Conservation (phyloP, 2,329 filamentous ascomycete species). For the Ophiosphaerella herpotricha region DNA sequence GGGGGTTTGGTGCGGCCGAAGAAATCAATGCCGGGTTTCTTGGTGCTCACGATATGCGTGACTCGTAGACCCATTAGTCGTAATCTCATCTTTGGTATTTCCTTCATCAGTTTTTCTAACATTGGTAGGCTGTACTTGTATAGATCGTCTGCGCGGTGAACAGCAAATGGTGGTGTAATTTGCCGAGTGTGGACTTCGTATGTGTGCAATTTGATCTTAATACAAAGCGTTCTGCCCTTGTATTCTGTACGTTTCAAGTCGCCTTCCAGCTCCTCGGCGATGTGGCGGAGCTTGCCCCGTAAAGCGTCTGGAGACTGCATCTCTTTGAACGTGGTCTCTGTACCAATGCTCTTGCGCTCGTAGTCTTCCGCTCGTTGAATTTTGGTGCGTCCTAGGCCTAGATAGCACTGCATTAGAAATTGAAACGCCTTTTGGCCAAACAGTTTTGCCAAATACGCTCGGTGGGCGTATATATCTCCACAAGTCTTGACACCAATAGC, state of each 20-base stretch:
- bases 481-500: constrained; percentile 87
- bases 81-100: constrained; percentile 77
- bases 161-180: constrained; percentile 71
- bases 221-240: constrained; percentile 85
- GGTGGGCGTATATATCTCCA: constrained; percentile 80
- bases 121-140: constrained; percentile 83
- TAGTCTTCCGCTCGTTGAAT: constrained; percentile 87
- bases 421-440: constrained; percentile 92
- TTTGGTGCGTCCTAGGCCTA: constrained; percentile 83
- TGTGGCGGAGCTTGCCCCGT: constrained; percentile 76
- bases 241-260: constrained; percentile 79
- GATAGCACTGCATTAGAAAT: constrained; percentile 81
- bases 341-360: constrained; percentile 91
- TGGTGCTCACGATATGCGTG: constrained; percentile 84
- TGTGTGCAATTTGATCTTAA: constrained; percentile 93
- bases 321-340: constrained; percentile 88
- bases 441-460: constrained; percentile 73
- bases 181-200: constrained; percentile 92
- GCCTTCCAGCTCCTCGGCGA: constrained; percentile 83
- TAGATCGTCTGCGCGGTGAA: constrained; percentile 77
- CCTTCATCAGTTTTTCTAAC: constrained; percentile 79
- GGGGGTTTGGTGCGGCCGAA: constrained; percentile 62
- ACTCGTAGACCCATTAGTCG: constrained; percentile 87
- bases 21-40: constrained; percentile 79
- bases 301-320: constrained; percentile 71